Evolutionary conservation across 306 rosid genomes (phyloP).

Genomic region (Dalbergia cultrata): DNA sequence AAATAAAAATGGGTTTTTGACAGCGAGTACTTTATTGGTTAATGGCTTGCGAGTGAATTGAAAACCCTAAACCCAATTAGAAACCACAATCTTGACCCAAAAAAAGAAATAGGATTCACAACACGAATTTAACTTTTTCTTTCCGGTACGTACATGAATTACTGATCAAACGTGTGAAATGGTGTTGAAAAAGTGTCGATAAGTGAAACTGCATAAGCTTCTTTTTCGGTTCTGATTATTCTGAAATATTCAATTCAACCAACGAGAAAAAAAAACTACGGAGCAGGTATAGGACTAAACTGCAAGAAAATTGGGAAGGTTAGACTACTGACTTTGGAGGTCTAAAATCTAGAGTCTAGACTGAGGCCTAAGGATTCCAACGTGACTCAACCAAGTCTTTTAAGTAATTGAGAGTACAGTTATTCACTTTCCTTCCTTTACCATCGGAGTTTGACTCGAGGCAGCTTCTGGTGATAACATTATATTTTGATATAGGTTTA

Average conservation of each 20-base stretch:
- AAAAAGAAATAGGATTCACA: too few species aligned
- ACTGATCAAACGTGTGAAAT: background rate
- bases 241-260: background rate
- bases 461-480: background rate
- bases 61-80: too few species aligned
- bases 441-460: background rate
- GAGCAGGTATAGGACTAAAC: background rate
- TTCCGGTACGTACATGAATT: background rate
- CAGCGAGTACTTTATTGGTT: too few species aligned
- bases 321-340: background rate
- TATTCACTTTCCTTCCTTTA: background rate
- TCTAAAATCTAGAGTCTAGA: background rate
- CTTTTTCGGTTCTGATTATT: background rate
- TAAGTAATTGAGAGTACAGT: background rate
- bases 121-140: too few species aligned
- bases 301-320: background rate
- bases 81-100: too few species aligned
- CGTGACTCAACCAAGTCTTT: background rate
- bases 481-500: background rate
- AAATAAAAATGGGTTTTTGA: too few species aligned
- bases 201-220: background rate
- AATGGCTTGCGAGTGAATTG: too few species aligned
- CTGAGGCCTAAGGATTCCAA: background rate
- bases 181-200: background rate
- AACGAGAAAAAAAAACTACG: background rate